Base-by-base conservation (phyloP, 2,329 filamentous ascomycete species). In the Calonectria multiphialidica region DNA sequence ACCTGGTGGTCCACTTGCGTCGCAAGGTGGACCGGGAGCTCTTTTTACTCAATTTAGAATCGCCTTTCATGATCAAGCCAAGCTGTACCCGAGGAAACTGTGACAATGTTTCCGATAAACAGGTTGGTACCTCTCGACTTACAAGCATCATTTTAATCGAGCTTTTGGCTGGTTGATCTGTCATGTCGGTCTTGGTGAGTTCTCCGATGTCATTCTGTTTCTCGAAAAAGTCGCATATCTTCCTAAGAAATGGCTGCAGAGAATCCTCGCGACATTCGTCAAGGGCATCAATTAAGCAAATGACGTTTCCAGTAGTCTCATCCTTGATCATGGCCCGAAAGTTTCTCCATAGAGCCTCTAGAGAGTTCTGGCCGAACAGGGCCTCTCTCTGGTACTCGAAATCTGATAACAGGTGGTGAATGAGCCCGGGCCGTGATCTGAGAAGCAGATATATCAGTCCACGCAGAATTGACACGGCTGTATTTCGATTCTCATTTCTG, bases 191-290 rank as follows among this genome's bases (percentile, higher is more conserved):
- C 21, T 59, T 59, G 9, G 16, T 16, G 21, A 23, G n/a, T 2
- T 8, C 33, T 2, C 23, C 9, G 18, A 21, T 10, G 2, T 40
- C 15, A 9, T 28, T 59, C 12, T 40, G 35, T 25, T 12, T 2
- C 8, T 59, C 21, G 21, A 40, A 40, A 40, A 59, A 59, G 21
- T 59, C 21, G 21, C 21, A 59, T 15, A 59, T 40, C 18, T 59
- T 59, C 40, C 53, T 59, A 3, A 59, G 16, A 12, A 59, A 28
- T 9, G 53, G 53, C 30, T 40, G 53, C 1, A 59, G 53, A 2
- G 53, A 59, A 40, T 59, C 53, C n/a, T 59, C 53, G 21, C 53
- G 53, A 12, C 53, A 59, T 25, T 59, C 53, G 13, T 59, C 53
- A 35, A 59, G 53, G 2, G 53, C 53, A 28, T 59, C 53, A 9